Percentiles rank a stretch among this genome's conserved stretches.
Conservation (phyloP, 129 eudicot genomes). For the Apium graveolens region DNA sequence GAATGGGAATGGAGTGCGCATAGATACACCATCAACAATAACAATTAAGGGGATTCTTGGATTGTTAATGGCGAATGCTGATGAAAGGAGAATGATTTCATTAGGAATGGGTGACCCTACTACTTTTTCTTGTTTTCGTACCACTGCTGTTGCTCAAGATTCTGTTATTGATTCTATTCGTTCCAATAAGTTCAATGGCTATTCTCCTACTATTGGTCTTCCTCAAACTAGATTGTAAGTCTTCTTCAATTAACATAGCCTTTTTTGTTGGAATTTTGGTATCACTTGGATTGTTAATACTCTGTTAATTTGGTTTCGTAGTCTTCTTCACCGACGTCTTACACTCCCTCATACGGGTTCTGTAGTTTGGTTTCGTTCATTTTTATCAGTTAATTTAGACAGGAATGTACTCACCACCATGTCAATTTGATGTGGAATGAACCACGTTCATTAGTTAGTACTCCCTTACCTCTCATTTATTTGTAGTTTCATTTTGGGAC, state of each 20-base stretch:
- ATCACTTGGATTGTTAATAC: too few species aligned
- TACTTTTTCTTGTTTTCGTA: constrained; percentile 62
- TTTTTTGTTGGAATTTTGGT: neutral
- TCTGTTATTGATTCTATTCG: constrained; percentile 49
- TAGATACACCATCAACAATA: constrained; percentile 40
- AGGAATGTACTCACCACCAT: too few species aligned
- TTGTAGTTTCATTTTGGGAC: too few species aligned
- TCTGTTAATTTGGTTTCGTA: too few species aligned
- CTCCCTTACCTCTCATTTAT: too few species aligned
- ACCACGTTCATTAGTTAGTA: neutral
- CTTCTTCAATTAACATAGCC: too few species aligned
- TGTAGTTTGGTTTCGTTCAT: too few species aligned
- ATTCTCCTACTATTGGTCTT: constrained; percentile 84
- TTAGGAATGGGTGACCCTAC: constrained; percentile 99
- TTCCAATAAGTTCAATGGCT: constrained; percentile 72
- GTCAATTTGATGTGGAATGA: neutral
- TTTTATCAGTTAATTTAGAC: too few species aligned
- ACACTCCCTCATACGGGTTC: too few species aligned
- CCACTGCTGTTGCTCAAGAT: constrained; percentile 48
- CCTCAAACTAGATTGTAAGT: constrained; percentile 75
- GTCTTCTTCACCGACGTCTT: too few species aligned
- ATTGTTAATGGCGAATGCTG: constrained; percentile 45
- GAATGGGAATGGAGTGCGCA: neutral
- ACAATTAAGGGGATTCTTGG: constrained; percentile 81
- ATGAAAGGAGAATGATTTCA: constrained; percentile 40